These are phyloP conservation scores for Podospora fimiseda DNA, from an alignment of 495 filamentous ascomycete species.

Conservation along the genomic window DNA sequence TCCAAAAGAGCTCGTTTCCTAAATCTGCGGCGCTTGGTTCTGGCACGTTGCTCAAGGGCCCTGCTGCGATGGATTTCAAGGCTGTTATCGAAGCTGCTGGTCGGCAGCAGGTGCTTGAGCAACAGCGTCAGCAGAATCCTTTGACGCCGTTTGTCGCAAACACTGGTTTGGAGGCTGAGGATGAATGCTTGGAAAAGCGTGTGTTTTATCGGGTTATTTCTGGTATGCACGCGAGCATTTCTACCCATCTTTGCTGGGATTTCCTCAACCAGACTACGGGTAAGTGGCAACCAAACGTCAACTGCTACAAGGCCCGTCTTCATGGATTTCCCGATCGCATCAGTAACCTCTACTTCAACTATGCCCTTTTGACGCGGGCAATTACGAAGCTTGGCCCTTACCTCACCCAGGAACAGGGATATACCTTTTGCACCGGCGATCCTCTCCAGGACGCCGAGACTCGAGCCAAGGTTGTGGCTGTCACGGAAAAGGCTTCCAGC, in stretches of 20 bases:
- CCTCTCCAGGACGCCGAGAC: constrained; percentile 68
- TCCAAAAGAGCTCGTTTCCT: constrained; percentile 62
- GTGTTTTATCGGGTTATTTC: constrained; percentile 93
- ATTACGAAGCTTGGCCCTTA: constrained; percentile 85
- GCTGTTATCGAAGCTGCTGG: constrained; percentile 70
- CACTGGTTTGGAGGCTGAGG: constrained; percentile 64
- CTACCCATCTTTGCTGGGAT: constrained; percentile 92
- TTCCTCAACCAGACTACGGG: constrained; percentile 94
- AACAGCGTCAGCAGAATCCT: constrained; percentile 48
- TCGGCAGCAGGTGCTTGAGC: constrained; percentile 49
- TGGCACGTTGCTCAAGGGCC: constrained; percentile 37
- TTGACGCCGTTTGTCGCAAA: constrained; percentile 43
- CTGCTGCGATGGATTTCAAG: constrained; percentile 78
- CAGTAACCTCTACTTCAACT: constrained; percentile 98
- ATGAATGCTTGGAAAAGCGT: constrained; percentile 93
- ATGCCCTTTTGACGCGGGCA: constrained; percentile 84
- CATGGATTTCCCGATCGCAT: constrained; percentile 81
- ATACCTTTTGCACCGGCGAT: constrained; percentile 91
- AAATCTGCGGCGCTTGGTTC: constrained; percentile 39
- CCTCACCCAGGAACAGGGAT: constrained; percentile 48
- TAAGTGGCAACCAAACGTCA: constrained; percentile 84
- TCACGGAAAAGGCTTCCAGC: constrained; percentile 61
- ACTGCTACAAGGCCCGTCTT: constrained; percentile 81
- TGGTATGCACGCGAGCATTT: constrained; percentile 97
- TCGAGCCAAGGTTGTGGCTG: constrained; percentile 65